phyloP scores from a whole-genome alignment of 768 basidiomycete genomes.

The Kwoniella dejecticola region DNA sequence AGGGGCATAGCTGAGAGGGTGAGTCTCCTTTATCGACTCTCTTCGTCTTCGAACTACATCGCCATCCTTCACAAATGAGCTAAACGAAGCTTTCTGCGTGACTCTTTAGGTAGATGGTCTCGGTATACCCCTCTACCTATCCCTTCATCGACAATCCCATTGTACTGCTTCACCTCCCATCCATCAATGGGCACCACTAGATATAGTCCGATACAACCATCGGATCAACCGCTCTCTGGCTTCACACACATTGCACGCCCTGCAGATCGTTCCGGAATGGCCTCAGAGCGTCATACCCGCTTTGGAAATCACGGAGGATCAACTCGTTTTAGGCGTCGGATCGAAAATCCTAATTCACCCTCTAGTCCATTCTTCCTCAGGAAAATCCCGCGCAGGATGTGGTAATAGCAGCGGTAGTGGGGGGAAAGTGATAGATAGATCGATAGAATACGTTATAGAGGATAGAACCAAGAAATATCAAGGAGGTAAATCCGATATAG shows the following conservation, averaged over 20 bases:
- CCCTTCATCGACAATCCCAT: conserved; percentile 29
- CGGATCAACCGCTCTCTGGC: conserved; percentile 18
- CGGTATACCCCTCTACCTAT: conserved; percentile 36
- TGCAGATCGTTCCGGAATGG: conserved; percentile 45
- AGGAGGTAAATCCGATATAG: conserved; percentile 40
- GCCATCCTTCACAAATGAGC: no score
- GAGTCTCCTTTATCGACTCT: background rate
- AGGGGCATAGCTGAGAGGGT: conserved; percentile 24
- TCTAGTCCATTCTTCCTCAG: conserved; percentile 3
- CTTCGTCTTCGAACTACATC: no score
- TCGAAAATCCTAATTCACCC: conserved; percentile 37
- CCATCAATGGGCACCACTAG: conserved; percentile 21
- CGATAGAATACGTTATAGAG: conserved; percentile 32
- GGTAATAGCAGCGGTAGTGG: no score
- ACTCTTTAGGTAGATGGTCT: conserved; percentile 25
- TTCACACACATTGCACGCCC: conserved; percentile 30
- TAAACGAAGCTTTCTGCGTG: background rate
- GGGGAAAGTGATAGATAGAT: conserved; percentile 19
- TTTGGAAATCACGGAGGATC: conserved; percentile 27
- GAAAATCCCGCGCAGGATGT: no score
- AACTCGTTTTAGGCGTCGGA: conserved; percentile 36
- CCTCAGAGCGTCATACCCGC: conserved; percentile 36
- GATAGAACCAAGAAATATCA: background rate
- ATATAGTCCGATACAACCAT: conserved; percentile 25
- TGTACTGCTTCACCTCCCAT: conserved; percentile 20